Evolutionary conservation across 2,329 filamentous ascomycete species (phyloP).

Genomic region (Colletotrichum tropicicola): DNA sequence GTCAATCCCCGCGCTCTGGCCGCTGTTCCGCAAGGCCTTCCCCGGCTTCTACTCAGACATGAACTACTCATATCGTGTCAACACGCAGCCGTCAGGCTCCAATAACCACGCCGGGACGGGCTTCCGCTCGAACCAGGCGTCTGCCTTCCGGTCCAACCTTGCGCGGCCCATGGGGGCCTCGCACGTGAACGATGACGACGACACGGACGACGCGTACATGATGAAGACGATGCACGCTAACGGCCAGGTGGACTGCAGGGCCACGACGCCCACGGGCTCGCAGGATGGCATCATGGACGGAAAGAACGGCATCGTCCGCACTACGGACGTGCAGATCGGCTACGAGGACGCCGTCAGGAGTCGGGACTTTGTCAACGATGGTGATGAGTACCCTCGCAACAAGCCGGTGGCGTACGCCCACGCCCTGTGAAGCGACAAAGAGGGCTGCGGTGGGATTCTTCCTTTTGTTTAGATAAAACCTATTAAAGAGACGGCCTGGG

Average conservation of each 20-base stretch:
- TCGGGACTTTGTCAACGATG: not conserved
- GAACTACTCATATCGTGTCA: slow-evolving; percentile 25
- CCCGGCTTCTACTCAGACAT: slow-evolving; percentile 33
- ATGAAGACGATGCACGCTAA: slow-evolving; percentile 32
- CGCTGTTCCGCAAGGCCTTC: slow-evolving; percentile 39
- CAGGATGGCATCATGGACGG: slow-evolving; percentile 29
- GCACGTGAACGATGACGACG: slow-evolving; percentile 21
- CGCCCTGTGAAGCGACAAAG: not conserved
- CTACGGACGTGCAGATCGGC: slow-evolving; percentile 27
- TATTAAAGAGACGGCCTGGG: not conserved
- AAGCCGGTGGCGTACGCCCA: not conserved
- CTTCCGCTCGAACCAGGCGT: not conserved
- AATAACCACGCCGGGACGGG: not conserved
- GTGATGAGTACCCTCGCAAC: not conserved
- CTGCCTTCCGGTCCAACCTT: slow-evolving; percentile 21
- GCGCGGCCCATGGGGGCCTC: slow-evolving; percentile 17
- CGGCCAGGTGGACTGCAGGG: slow-evolving; percentile 21
- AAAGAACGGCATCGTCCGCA: slow-evolving; percentile 29
- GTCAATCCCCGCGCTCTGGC: slow-evolving; percentile 46
- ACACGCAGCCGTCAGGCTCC: not conserved
- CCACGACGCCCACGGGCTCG: slow-evolving; percentile 28
- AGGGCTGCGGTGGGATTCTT: no score
- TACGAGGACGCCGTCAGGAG: slow-evolving; percentile 8
- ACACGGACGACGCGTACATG: slow-evolving; percentile 20
- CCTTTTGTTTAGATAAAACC: not conserved